phyloP scores from a whole-genome alignment of 2,329 filamentous ascomycete species.

The Aspergillus costaricaensis region DNA sequence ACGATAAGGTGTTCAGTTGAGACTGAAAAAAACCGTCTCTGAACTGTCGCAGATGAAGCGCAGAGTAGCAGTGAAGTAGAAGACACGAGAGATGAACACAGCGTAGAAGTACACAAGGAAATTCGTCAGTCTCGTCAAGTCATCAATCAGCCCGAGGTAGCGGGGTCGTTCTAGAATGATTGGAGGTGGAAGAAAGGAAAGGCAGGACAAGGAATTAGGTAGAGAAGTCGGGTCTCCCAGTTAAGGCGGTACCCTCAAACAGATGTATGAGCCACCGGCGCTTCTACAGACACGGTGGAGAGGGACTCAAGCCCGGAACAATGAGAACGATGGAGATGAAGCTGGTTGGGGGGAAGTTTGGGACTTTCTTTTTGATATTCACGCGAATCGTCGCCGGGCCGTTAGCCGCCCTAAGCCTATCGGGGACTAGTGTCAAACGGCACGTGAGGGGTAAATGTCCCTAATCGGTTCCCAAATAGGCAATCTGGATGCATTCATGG shows the following conservation, averaged over 20 bases:
- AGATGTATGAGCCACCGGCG: background rate
- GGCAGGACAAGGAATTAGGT: slow-evolving; percentile 3
- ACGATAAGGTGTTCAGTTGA: slow-evolving; percentile 15
- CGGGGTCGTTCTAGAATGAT: slow-evolving; percentile 21
- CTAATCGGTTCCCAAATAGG: background rate
- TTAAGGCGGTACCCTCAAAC: background rate
- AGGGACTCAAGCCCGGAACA: slow-evolving; percentile 17
- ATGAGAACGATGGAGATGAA: slow-evolving; percentile 5
- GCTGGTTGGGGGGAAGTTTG: background rate
- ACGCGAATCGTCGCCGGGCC: slow-evolving; percentile 19
- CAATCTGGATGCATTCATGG: too few relatives aligned
- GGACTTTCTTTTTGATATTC: slow-evolving; percentile 25
- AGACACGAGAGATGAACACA: slow-evolving; percentile 21
- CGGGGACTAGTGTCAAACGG: slow-evolving; percentile 14
- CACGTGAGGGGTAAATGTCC: slow-evolving; percentile 24
- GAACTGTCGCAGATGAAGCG: slow-evolving; percentile 9
- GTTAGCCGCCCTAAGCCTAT: slow-evolving; percentile 20
- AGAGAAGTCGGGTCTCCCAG: background rate
- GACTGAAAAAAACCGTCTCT: slow-evolving; percentile 1
- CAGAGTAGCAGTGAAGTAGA: slow-evolving; percentile 16
- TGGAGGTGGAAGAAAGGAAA: slow-evolving; percentile 15
- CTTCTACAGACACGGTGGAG: slow-evolving; percentile 16
- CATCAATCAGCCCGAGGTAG: slow-evolving; percentile 38
- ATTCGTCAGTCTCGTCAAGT: slow-evolving; percentile 47
- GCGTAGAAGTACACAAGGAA: slow-evolving; percentile 36